Conservation (phyloP, 768 basidiomycete species). For the Auricularia auricula-judae region DNA sequence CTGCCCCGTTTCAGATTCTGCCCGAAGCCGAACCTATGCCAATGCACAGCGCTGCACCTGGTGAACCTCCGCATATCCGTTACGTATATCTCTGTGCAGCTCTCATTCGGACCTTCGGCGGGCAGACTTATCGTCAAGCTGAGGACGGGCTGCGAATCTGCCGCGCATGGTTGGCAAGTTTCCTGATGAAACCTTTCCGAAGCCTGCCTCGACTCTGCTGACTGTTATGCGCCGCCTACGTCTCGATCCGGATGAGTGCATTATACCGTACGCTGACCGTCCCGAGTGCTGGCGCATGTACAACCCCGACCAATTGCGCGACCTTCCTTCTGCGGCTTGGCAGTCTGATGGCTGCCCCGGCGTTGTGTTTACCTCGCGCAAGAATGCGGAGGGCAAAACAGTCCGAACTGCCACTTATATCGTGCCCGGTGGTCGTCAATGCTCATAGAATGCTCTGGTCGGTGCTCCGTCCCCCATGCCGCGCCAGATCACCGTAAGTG, state of each 20-base stretch:
- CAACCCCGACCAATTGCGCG: not conserved
- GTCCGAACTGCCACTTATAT: not conserved
- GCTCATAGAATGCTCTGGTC: no score
- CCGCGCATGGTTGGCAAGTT: no score
- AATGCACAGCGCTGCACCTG: no score
- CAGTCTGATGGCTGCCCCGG: constrained; percentile 3
- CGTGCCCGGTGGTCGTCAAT: not conserved
- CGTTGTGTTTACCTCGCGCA: not conserved
- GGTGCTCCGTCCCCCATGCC: no score
- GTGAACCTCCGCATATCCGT: no score
- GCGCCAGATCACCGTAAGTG: no score
- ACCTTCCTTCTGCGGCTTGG: not conserved
- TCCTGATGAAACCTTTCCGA: constrained; percentile 3
- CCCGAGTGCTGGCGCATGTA: constrained; percentile 7
- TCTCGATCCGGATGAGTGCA: constrained; percentile 16
- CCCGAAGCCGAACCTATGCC: no score
- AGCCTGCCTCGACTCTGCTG: constrained; percentile 10
- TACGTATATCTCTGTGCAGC: no score
- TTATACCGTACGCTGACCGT: constrained; percentile 12
- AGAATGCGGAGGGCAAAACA: not conserved
- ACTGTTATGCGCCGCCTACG: constrained; percentile 14
- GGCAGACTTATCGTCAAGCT: no score
- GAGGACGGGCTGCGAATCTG: no score
- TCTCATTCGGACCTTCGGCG: no score
- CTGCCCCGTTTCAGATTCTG: no score